Conservation (phyloP, 139 green algal genomes). For the Asterochloris sp. region DNA sequence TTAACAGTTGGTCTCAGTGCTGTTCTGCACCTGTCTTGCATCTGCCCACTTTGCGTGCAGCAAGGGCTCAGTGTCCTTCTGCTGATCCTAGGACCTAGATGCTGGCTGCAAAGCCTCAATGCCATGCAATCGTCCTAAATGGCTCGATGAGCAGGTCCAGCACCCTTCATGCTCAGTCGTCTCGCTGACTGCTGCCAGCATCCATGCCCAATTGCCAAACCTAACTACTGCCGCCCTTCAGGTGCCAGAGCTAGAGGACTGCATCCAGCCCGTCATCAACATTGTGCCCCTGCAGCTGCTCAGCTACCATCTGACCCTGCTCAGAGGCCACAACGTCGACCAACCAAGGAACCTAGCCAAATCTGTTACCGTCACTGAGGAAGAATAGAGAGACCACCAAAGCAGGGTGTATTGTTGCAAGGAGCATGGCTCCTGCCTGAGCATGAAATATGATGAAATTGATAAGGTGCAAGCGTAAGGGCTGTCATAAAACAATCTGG, state of each 20-base stretch:
- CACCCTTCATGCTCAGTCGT: not conserved
- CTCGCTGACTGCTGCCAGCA: not conserved
- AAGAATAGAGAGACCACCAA: not conserved
- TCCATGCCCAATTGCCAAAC: not conserved
- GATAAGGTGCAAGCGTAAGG: too few relatives aligned
- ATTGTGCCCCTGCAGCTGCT: conserved; percentile 96
- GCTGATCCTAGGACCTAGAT: too few relatives aligned
- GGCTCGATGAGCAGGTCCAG: too few relatives aligned
- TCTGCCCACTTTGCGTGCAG: too few relatives aligned
- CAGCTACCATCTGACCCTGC: conserved; percentile 90
- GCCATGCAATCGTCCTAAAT: not conserved
- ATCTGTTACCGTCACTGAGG: conserved; percentile 81
- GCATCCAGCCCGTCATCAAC: conserved; percentile 93
- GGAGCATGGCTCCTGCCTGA: too few relatives aligned
- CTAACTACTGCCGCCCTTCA: not conserved
- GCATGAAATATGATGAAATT: too few relatives aligned
- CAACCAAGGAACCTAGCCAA: conserved; percentile 98
- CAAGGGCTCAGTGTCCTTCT: too few relatives aligned
- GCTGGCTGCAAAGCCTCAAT: too few relatives aligned
- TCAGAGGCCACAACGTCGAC: conserved; percentile 93
- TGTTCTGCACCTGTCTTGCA: too few relatives aligned
- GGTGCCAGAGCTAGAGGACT: conserved; percentile 71
- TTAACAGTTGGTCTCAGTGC: too few relatives aligned
- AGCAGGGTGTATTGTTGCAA: not conserved
- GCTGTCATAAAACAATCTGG: too few relatives aligned